A percentile compares a stretch with the other conserved stretches of the same genome.
Conservation (phyloP, 495 filamentous ascomycete species). For the Penicillium cinerascens region DNA sequence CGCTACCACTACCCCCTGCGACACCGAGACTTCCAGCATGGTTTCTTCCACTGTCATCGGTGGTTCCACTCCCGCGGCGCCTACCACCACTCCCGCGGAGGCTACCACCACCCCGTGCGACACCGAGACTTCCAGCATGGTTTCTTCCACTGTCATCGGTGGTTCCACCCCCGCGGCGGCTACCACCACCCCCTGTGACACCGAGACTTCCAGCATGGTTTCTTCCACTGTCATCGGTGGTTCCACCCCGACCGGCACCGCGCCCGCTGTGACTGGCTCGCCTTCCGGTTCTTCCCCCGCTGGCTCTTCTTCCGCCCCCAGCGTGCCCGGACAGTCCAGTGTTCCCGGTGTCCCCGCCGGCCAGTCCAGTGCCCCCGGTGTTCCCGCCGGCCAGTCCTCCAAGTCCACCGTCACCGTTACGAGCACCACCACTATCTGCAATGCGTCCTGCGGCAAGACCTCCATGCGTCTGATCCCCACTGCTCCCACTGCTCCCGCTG, state of each 20-base stretch:
- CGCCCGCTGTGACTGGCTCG: background rate
- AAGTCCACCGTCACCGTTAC: conserved; percentile 1
- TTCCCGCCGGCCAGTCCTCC: background rate
- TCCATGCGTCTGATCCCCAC: conserved; percentile 10
- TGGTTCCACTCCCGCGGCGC: background rate
- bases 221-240: background rate
- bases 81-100: too few species aligned
- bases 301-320: background rate
- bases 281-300: background rate
- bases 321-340: background rate
- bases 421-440: conserved; percentile 9
- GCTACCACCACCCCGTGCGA: too few species aligned
- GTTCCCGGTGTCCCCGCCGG: background rate
- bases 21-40: background rate
- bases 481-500: conserved; percentile 11
- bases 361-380: background rate
- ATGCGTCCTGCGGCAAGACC: conserved; percentile 5
- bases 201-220: background rate
- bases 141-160: too few species aligned
- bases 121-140: background rate
- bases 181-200: background rate
- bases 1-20: background rate
- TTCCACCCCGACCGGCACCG: background rate
- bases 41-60: background rate
- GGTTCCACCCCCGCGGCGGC: background rate